These are phyloP conservation scores for Carallia brachiata DNA, from an alignment of 345 rosid genomes.

Conservation along the genomic window DNA sequence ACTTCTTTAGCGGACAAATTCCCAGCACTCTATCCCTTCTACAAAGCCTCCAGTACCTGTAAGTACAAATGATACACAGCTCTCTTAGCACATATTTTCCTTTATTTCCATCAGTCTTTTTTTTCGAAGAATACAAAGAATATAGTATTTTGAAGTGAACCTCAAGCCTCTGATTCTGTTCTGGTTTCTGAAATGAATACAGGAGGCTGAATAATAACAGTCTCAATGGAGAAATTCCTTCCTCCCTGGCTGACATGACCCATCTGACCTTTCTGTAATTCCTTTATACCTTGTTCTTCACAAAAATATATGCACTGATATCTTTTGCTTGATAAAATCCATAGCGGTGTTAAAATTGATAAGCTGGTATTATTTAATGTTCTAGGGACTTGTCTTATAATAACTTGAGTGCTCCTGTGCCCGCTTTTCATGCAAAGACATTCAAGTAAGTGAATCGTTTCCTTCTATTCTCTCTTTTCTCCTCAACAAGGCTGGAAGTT, in stretches of 20 bases:
- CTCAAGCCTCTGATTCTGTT: conserved; percentile 2
- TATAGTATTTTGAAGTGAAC: neutral
- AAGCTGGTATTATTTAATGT: neutral
- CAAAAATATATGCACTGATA: neutral
- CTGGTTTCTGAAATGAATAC: conserved; percentile 23
- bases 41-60: conserved; percentile 71
- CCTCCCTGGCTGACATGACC: conserved; percentile 67
- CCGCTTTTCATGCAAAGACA: conserved; percentile 32
- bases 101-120: neutral
- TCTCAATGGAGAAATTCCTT: conserved; percentile 66
- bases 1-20: conserved; percentile 62
- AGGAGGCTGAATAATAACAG: conserved; percentile 85
- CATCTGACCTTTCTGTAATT: conserved; percentile 79
- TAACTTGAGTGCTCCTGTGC: conserved; percentile 40
- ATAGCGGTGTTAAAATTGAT: neutral
- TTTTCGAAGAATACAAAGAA: neutral
- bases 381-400: conserved; percentile 44
- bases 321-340: neutral
- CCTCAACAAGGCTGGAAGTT: conserved; percentile 9
- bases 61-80: conserved; percentile 20
- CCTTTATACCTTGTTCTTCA: conserved; percentile 9
- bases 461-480: conserved; percentile 7
- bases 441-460: conserved; percentile 47
- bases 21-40: conserved; percentile 56
- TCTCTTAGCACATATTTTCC: neutral